Base-by-base conservation (phyloP, 2,329 filamentous ascomycete genomes). In the Penicillium sclerotiorum region DNA sequence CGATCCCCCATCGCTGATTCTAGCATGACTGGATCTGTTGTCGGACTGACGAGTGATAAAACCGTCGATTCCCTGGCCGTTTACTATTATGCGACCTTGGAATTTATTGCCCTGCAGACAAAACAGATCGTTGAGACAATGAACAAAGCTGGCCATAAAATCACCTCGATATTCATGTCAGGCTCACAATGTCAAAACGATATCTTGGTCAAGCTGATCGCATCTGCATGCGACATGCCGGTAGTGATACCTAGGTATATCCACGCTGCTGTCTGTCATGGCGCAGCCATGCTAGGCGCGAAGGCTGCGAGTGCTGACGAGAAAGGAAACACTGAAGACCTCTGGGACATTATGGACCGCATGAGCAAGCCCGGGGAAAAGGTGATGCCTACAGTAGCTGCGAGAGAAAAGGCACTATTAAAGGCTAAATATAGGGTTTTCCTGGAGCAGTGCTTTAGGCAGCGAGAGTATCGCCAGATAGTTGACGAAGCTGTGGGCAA, bases 271-370 rank as follows among this genome's bases (percentile, higher is more conserved):
- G 94, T 99, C 6, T 93, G 96, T 21, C 92, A 97, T 67, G 94
- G 94, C n/a, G 94, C 94, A 7, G 94, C 94, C 49, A 99, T 99
- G 93, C 80, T 99, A 20, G 94, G 94, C 32, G 94, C 91, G 50
- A 97, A 97, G 74, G 94, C 94, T n/a, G 94, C 93, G 6, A 94
- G 88, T 62, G 87, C 88, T 25, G 86, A 88, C 64, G 80, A 80
- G 32, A 80, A 88, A 8, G 89, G 90, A 37, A 86, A 87, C 63
- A 92, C 89, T 0, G 92, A 96, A 76, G 83, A 88, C 33, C 77
- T 99, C 54, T 99, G 94, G 94, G 83, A 85, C 60, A 96, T 99
- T 68, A 99, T 99, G 94, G 90, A 95, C 71, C 84, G 91, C 49
- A 94, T 96, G 87, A 95, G 89, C 76, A 96, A 96, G 79, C 88